These are phyloP conservation scores for Gomphus sp. DNA, from an alignment of 1,284 basidiomycete genomes.

Conservation along the genomic window DNA sequence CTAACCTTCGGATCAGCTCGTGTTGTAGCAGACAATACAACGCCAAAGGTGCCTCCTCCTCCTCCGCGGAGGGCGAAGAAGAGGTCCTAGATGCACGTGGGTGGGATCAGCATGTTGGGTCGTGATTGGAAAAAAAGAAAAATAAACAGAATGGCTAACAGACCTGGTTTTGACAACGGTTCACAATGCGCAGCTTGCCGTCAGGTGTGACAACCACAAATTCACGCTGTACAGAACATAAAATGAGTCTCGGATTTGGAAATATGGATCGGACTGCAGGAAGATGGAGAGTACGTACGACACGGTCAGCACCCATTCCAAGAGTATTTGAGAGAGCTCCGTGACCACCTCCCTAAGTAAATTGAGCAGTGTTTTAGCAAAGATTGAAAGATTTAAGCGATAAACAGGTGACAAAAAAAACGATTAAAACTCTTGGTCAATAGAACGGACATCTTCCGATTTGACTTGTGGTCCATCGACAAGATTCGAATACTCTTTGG, in stretches of 20 bases:
- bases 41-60: conserved; percentile 28
- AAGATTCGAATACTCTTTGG: no score
- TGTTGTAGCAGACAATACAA: conserved; percentile 27
- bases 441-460: no score
- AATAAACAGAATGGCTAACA: background rate
- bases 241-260: no score
- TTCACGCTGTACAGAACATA: conserved; percentile 20
- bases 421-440: no score
- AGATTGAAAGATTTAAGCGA: no score
- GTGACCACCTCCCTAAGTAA: conserved; percentile 49
- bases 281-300: conserved; percentile 3
- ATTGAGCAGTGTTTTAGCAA: no score
- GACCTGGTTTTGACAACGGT: conserved; percentile 27
- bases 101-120: no score
- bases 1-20: conserved; percentile 26
- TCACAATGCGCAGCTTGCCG: conserved; percentile 26
- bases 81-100: conserved; percentile 20
- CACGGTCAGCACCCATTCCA: conserved; percentile 19
- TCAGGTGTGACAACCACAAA: conserved; percentile 35
- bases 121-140: background rate
- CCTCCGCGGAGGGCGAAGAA: conserved; percentile 38
- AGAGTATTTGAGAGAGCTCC: conserved; percentile 28
- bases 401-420: no score
- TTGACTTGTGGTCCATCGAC: no score
- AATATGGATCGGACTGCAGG: background rate